Evolutionary conservation across 176 grass and related monocot genomes (phyloP).

Genomic region (Eremochloa ophiuroides): DNA sequence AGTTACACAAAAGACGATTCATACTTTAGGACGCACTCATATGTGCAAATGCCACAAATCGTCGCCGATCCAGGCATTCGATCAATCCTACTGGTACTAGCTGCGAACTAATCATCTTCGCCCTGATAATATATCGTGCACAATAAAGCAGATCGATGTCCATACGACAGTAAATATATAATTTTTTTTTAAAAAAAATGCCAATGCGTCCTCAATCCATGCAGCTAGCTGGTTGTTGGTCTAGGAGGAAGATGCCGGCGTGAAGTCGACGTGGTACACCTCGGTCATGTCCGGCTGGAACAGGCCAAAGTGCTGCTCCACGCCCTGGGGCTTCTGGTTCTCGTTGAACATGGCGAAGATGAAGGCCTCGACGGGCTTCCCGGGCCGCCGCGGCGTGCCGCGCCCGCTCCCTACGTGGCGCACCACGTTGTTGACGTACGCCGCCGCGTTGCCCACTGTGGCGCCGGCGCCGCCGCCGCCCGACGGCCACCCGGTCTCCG

Average conservation of each 20-base stretch:
- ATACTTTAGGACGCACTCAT: too few species aligned
- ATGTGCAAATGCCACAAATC: too few species aligned
- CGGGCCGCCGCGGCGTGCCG: slow-evolving; percentile 68
- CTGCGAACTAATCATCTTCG: too few species aligned
- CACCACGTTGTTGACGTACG: slow-evolving; percentile 74
- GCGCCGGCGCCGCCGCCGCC: slow-evolving; percentile 51
- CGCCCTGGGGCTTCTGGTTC: slow-evolving; percentile 72
- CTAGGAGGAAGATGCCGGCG: slow-evolving; percentile 2
- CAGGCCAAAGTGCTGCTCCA: slow-evolving; percentile 78
- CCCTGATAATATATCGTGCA: too few species aligned
- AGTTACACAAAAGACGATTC: too few species aligned
- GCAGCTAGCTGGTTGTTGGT: not conserved
- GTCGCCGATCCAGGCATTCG: too few species aligned
- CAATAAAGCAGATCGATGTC: too few species aligned
- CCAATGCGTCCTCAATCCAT: not conserved
- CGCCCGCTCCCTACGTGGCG: slow-evolving; percentile 35
- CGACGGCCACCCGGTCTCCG: slow-evolving; percentile 95
- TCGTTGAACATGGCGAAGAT: slow-evolving; percentile 98
- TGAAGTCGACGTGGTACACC: slow-evolving; percentile 87
- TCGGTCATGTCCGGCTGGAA: slow-evolving; percentile 83
- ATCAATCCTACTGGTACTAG: too few species aligned
- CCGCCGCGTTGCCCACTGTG: slow-evolving; percentile 63
- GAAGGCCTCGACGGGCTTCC: slow-evolving; percentile 72
- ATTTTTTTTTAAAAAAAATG: not conserved
- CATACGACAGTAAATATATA: too few species aligned